phyloP scores from a whole-genome alignment of 225 moss, liverwort and hornwort genomes.

The Straminergon stramineum region DNA sequence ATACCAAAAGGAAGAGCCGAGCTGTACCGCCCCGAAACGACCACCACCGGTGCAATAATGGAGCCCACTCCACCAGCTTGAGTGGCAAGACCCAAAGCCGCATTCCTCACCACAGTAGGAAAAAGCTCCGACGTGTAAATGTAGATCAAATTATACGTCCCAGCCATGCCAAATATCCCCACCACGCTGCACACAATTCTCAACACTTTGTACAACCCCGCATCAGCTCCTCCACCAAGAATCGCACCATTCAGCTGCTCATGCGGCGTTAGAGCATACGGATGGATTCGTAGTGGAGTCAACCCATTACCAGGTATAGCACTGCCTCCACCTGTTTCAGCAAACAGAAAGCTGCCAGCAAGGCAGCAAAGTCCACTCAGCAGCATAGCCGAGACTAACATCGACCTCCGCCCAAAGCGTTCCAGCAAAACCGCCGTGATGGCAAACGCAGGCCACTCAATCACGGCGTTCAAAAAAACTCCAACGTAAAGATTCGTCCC shows the following conservation, averaged over 20 bases:
- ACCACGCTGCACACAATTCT: slow-evolving; percentile 51
- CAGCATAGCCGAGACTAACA: slow-evolving; percentile 44
- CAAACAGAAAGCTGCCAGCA: slow-evolving; percentile 48
- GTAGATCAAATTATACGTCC: slow-evolving; percentile 60
- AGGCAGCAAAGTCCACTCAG: slow-evolving; percentile 64
- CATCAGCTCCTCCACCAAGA: neutral
- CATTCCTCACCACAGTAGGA: slow-evolving; percentile 79
- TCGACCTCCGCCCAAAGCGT: slow-evolving; percentile 40
- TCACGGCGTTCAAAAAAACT: slow-evolving; percentile 65
- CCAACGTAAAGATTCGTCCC: slow-evolving; percentile 60
- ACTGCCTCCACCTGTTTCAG: neutral
- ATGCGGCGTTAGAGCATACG: neutral
- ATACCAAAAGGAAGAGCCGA: slow-evolving; percentile 48
- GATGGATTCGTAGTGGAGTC: neutral
- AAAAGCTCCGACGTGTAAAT: slow-evolving; percentile 76
- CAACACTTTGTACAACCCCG: neutral
- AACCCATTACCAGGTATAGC: neutral
- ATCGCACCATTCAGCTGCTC: neutral
- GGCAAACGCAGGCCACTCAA: slow-evolving; percentile 72
- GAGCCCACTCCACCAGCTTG: slow-evolving; percentile 64
- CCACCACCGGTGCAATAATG: slow-evolving; percentile 51
- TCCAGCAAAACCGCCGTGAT: slow-evolving; percentile 48
- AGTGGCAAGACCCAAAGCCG: slow-evolving; percentile 53
- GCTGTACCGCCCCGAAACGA: slow-evolving; percentile 28
- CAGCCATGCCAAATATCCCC: slow-evolving; percentile 72